Base-by-base conservation (phyloP, 495 filamentous ascomycete genomes). In the Xylaria telfairii region DNA sequence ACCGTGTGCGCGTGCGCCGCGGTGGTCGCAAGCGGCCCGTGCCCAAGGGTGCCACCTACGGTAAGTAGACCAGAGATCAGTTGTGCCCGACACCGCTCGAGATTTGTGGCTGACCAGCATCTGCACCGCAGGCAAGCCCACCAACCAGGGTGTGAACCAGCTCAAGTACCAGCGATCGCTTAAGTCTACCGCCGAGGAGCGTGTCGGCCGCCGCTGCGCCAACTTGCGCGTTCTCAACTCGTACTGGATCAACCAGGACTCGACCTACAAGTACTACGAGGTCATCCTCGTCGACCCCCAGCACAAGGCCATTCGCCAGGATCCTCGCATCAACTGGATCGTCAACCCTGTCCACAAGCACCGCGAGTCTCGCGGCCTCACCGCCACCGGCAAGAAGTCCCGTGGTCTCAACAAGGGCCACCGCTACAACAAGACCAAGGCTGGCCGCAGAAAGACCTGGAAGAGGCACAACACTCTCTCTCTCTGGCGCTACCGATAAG, bases 181-280 rank as follows among this genome's bases (percentile, higher is more conserved):
- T 79, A 91, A 90, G 81, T 89, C 94, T 77, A 98, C 96, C 76
- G 96, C 96, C 83, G 96, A 99, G 88, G 96, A 98, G 92, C 96
- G 96, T 92, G 95, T 98, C 80, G 96, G 96, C 79, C 94, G 95
- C 83, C 94, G 95, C 81, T 97, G 94, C 87, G 93, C 94, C 86
- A 99, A 99, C 87, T 86, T 99, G 84, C 92, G 96, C 76, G 96
- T 99, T 76, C 90, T 99, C 82, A 99, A 98, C 90, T 97, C 94
- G 76, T 99, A 99, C 93, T 99, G 96, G 96, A 94, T 98, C 91
- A 99, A 99, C 90, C 96, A 99, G 89, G 96, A 99, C 89, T 97
- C 95, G 67, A 98, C 96, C 86, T 99, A 98, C 93, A 99, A 99
- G 90, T 99, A 98, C 91, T 99, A 89, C 87, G 96, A 99, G 87